These are phyloP conservation scores for Termitomyces titanicus DNA, from an alignment of 768 basidiomycete species.

Conservation along the genomic window DNA sequence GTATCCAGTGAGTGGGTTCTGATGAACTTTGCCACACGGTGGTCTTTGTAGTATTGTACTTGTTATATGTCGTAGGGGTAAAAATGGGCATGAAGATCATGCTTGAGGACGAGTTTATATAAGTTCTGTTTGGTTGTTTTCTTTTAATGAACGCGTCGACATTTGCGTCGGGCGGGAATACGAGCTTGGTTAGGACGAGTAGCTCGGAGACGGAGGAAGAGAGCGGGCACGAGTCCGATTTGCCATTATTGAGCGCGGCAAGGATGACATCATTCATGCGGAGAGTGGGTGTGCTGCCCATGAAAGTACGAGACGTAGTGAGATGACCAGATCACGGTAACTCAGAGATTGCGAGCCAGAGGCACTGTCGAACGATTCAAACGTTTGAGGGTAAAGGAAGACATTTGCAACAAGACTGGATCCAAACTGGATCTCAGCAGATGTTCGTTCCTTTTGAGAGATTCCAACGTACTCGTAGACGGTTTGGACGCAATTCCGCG, in stretches of 20 bases:
- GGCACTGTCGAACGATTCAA: too few species aligned
- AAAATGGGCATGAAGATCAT: slow-evolving; percentile 70
- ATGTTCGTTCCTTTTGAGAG: too few species aligned
- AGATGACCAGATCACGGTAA: too few species aligned
- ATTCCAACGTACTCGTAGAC: too few species aligned
- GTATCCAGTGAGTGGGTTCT: slow-evolving; percentile 70
- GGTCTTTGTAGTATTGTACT: slow-evolving; percentile 83
- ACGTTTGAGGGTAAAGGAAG: too few species aligned
- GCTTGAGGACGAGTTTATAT: slow-evolving; percentile 68
- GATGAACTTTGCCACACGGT: slow-evolving; percentile 88
- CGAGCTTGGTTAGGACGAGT: slow-evolving; percentile 60
- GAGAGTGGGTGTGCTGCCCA: slow-evolving; percentile 94
- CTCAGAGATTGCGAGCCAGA: too few species aligned
- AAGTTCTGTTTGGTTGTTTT: slow-evolving; percentile 68
- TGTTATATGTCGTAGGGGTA: slow-evolving; percentile 17
- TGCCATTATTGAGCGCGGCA: slow-evolving; percentile 66
- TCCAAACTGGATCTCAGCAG: too few species aligned
- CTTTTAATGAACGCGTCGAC: slow-evolving; percentile 48
- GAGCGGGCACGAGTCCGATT: slow-evolving; percentile 66
- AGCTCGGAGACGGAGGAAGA: slow-evolving; percentile 32
- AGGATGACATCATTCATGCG: slow-evolving; percentile 94
- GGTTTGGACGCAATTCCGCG: too few species aligned
- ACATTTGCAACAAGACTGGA: too few species aligned
- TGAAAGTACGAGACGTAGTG: too few species aligned
- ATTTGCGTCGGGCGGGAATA: slow-evolving; percentile 61